Conservation (phyloP, 2,329 filamentous ascomycete species). For the Tolypocladium cylindrosporum region DNA sequence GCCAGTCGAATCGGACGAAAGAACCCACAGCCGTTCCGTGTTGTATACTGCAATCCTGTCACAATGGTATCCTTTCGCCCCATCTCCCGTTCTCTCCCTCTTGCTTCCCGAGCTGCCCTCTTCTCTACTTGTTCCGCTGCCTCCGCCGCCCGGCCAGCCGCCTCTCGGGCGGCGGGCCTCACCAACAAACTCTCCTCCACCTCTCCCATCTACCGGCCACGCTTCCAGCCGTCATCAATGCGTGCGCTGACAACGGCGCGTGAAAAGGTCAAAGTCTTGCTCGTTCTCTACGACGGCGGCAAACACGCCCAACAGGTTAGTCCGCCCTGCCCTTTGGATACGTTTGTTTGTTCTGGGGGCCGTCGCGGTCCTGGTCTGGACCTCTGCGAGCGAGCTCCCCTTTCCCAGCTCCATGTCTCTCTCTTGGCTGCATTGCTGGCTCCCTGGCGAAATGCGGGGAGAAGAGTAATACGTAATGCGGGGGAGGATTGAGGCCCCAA, state of each 20-base stretch:
- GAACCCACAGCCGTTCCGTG: no score
- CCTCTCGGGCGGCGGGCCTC: slow-evolving; percentile 5
- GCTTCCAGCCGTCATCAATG: slow-evolving; percentile 26
- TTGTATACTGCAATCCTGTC: slow-evolving; percentile 3
- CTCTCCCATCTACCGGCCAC: slow-evolving; percentile 26
- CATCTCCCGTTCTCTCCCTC: slow-evolving; percentile 14
- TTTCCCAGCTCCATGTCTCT: not conserved
- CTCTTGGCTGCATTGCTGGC: not conserved
- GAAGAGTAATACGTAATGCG: slow-evolving; percentile 3
- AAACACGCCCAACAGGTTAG: slow-evolving; percentile 78
- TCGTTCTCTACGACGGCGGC: slow-evolving; percentile 86
- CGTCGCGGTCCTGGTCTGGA: not conserved
- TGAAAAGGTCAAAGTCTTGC: slow-evolving; percentile 82
- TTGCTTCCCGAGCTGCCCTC: slow-evolving; percentile 15
- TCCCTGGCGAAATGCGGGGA: not conserved
- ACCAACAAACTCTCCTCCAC: slow-evolving; percentile 7
- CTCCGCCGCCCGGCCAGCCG: slow-evolving; percentile 5
- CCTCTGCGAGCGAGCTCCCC: not conserved
- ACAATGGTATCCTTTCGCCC: slow-evolving; percentile 23
- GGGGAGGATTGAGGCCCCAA: not conserved
- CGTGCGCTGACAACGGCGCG: slow-evolving; percentile 33
- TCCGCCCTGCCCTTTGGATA: slow-evolving; percentile 1
- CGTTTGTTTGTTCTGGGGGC: not conserved
- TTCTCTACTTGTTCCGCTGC: slow-evolving; percentile 12
- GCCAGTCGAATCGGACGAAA: not conserved